Evolutionary conservation across 768 basidiomycete species (phyloP), one percentile per base, ranked within the genome.

Genomic region (Crepidotus variabilis): DNA sequence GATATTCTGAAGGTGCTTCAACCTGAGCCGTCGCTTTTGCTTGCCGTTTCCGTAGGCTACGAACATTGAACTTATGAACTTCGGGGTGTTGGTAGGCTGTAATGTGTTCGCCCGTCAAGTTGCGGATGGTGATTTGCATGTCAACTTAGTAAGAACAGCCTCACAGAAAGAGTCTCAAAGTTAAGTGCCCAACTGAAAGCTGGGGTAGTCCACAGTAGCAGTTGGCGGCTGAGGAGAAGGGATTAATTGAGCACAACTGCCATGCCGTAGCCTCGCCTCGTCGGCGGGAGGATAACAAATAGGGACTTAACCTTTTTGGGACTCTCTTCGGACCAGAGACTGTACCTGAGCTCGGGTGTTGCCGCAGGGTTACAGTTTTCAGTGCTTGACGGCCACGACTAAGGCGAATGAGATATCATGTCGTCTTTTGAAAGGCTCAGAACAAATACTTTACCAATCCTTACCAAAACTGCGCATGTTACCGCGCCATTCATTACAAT

Each of bases 401-500:
- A 14, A 43, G 14, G 8, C 28, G 8, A 28, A 8, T 8, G 4
- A 28, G 13, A 43, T 4, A 60, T 60, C 56, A 47, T 35, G 35
- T 56, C 56, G 23, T 32, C 43, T 13, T 47, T 56, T 1, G 55
- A 59, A 24, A 57, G 33, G 14, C 50, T 63, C 20, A 60, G 59
- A 47, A 54, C 57, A 16, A 61, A 32, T 1, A 59, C 61, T 6
- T 59, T 65, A 1, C 64, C 63, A 11, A 60, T 65, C 32, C 66
- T 92, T 36, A 88, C 83, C 6, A 79, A 70, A 36, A 65, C 86
- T 11, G 75, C 87, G 0, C 90, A 93, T 71, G 78, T 77, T 6
- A 84, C 89, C 0, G 78, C 89, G 2, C 87, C 92, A 7, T 89
- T 94, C 65, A 85, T 94, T 36, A 74, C 83, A 9, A 84, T 84